Evolutionary conservation across 441 rosid genomes (phyloP), one percentile per base, ranked within the genome.

Genomic region (Mallotus repandus): DNA sequence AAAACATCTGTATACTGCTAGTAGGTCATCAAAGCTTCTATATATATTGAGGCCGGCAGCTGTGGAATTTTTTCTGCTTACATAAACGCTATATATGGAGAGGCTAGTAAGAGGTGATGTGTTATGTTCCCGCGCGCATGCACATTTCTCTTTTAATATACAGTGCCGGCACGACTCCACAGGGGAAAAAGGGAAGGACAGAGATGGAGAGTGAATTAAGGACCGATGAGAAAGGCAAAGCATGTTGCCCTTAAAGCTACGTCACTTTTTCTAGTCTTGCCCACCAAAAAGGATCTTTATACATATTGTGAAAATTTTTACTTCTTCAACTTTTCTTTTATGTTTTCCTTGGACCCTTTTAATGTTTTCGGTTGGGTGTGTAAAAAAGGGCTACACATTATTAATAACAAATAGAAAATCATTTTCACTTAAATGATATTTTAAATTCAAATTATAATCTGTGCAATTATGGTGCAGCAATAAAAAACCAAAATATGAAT

Each of bases 61-160:
- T 69, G 59, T 66, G 3, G 32, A 67, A 67, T 53, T 68, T 61
- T 73, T 46, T 63, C 69, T 21, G 66, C 57, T 50, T 65, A 71
- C 64, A 76, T 63, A 65, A 41, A 29, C 1, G 32, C 32, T 29
- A 29, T 29, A 29, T 15, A 52, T 67, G 14, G 16, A 22, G 46
- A 29, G 1, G 49, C 19, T 15, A 9, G 10, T 11, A 48, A 46
- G 41, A 52, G 43, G 46, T 41, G 35, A 65, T 53, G 57, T 43
- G 68, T 61, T 70, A 67, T 70, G 80, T 80, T 78, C 77, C 80
- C 82, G 86, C 77, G 79, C 82, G 86, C 86, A 78, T 80, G 86
- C 84, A 80, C 7, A 41, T 57, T 32, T 74, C 59, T 50, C 74
- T 75, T 21, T 68, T 29, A 55, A 50, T 25, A 29, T 22, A 63